Conservation (phyloP, 2,329 filamentous ascomycete genomes). For the Tolypocladium tundrense region DNA sequence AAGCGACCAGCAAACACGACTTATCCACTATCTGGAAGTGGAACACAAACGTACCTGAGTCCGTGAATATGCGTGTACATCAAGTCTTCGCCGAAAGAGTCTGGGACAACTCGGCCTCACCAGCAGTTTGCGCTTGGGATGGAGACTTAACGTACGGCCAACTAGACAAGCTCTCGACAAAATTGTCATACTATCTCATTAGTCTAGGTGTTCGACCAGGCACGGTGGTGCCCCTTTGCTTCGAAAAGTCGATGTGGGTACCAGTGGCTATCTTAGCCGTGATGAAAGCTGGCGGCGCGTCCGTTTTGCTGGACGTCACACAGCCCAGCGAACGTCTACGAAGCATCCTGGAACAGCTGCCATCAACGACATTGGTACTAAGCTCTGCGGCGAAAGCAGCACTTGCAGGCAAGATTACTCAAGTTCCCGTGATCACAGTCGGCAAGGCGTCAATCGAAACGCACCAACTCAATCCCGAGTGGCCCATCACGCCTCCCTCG, state of each 20-base stretch:
- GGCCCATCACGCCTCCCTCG: background rate
- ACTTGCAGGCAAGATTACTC: background rate
- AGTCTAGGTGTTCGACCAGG: slow-evolving; percentile 11
- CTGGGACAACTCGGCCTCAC: slow-evolving; percentile 1
- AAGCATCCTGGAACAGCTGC: background rate
- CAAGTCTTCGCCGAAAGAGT: slow-evolving; percentile 8
- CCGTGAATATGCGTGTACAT: slow-evolving; percentile 8
- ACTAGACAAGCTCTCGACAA: slow-evolving; percentile 5
- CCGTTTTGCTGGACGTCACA: slow-evolving; percentile 4
- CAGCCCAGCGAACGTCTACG: slow-evolving; percentile 4
- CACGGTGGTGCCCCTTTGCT: slow-evolving; percentile 17
- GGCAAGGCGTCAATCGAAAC: background rate
- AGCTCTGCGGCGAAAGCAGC: slow-evolving; percentile 9
- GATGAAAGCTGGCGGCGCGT: slow-evolving; percentile 19
- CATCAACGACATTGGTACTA: background rate
- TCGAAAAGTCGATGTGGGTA: slow-evolving; percentile 23
- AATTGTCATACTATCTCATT: slow-evolving; percentile 4
- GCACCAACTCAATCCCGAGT: too few species aligned
- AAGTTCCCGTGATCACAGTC: background rate
- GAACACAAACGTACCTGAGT: slow-evolving; percentile 6
- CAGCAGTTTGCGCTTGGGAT: slow-evolving; percentile 15
- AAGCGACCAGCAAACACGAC: background rate
- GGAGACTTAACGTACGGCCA: slow-evolving; percentile 11
- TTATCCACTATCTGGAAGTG: slow-evolving; percentile 7
- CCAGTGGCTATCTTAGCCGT: slow-evolving; percentile 19